A percentile compares a stretch with the other conserved stretches of the same genome.
phyloP scores from a whole-genome alignment of 768 basidiomycete species.

The Pleurotus platypus region DNA sequence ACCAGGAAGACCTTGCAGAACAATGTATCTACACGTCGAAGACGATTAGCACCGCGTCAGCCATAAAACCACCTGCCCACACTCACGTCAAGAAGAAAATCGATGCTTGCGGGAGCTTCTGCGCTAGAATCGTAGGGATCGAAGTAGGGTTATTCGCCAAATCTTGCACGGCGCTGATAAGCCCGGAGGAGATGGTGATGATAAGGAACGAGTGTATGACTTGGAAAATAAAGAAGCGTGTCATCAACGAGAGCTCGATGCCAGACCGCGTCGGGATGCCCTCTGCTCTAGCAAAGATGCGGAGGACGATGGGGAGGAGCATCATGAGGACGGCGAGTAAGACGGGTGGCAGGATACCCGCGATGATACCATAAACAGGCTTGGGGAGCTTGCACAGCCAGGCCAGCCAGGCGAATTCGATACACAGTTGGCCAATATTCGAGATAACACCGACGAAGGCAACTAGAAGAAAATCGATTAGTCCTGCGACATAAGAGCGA shows the following conservation, averaged over 20 bases:
- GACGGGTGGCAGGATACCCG: slow-evolving; percentile 85
- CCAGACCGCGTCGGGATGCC: slow-evolving; percentile 84
- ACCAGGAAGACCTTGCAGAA: slow-evolving; percentile 78
- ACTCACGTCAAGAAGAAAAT: slow-evolving; percentile 87
- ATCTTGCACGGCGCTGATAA: slow-evolving; percentile 64
- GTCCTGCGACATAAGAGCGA: neutral
- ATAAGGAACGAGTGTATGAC: slow-evolving; percentile 93
- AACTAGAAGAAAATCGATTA: slow-evolving; percentile 31
- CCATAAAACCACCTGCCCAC: slow-evolving; percentile 1
- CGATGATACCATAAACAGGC: slow-evolving; percentile 74
- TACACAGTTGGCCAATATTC: slow-evolving; percentile 72
- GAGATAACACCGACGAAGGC: slow-evolving; percentile 84
- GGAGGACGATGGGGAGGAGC: slow-evolving; percentile 77
- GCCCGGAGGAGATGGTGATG: slow-evolving; percentile 80
- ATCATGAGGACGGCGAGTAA: slow-evolving; percentile 89
- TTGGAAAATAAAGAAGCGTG: slow-evolving; percentile 88
- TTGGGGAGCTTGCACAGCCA: slow-evolving; percentile 79
- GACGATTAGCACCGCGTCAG: neutral
- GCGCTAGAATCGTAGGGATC: slow-evolving; percentile 69
- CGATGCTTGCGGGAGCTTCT: slow-evolving; percentile 75
- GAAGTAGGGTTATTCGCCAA: slow-evolving; percentile 67
- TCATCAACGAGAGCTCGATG: slow-evolving; percentile 89
- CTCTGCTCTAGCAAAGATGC: slow-evolving; percentile 79
- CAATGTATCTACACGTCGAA: slow-evolving; percentile 50
- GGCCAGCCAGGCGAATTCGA: slow-evolving; percentile 61